Evolutionary conservation across 305 asterid genomes (phyloP), one percentile per base, ranked within the genome.

Genomic region (Fraxinus ornus): DNA sequence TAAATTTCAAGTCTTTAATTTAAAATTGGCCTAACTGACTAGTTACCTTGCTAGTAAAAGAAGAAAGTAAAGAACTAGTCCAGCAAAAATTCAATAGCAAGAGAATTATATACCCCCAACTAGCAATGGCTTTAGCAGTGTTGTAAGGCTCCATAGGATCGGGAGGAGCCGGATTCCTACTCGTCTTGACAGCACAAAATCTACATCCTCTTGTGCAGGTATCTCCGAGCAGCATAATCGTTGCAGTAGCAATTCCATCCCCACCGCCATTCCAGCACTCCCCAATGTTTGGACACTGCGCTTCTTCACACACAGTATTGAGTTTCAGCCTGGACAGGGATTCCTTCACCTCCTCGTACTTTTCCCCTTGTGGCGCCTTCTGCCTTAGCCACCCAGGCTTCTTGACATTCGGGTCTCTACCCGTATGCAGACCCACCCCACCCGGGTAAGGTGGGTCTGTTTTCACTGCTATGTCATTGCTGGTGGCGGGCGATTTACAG

Each of bases 201-300:
- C 99, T 87, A 88, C 99, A 95, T 0, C 99, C 98, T 35, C 99
- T 89, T 22, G 99, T 95, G 86, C 97, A 95, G 17, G 99, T 95
- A 84, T 95, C 99, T 0, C 99, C 99, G 21, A 95, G 92, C 83
- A 95, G 78, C 99, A 95, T 95, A 60, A 95, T 95, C 9, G 99
- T 94, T 35, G 98, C 98, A 36, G 99, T 95, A 66, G 98, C 92
- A 82, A 95, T 90, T 60, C 99, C 98, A 39, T 95, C 99, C 62
- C 94, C 96, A 78, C 99, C 98, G 68, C 99, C 99, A 85, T 95
- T 94, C 99, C 99, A 95, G 88, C 98, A 95, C 87, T 95, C 96
- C 5, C 98, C 99, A 68, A 95, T 90, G 83, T 95, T 95, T n/a
- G 99, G 99, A 85, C 99, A 95, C 91, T 95, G 99, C 10, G 98